Evolutionary conservation across 805 yeast genomes (phyloP).

Genomic region (Pichia thaimueangensis): DNA sequence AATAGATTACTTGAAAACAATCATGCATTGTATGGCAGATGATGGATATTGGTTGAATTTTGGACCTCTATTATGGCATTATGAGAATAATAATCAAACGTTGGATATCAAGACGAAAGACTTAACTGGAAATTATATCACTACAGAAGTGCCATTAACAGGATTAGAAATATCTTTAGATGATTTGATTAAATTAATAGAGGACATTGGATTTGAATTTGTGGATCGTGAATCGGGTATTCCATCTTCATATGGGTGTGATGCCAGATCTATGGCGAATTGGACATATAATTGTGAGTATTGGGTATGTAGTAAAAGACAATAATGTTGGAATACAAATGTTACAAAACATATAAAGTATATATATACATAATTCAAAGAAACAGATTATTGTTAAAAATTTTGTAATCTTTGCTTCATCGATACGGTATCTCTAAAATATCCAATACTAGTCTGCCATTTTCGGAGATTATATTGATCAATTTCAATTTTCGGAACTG

Average conservation of each 20-base stretch:
- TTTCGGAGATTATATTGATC: slow-evolving; percentile 10
- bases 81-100: slow-evolving; percentile 42
- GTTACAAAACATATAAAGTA: too few relatives aligned
- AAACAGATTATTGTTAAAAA: neutral
- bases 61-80: slow-evolving; percentile 72
- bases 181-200: slow-evolving; percentile 43
- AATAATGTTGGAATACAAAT: neutral
- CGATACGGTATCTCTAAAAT: slow-evolving; percentile 5
- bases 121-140: slow-evolving; percentile 18
- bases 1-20: slow-evolving; percentile 48
- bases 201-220: slow-evolving; percentile 46
- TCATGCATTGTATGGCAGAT: slow-evolving; percentile 38
- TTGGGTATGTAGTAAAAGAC: slow-evolving; percentile 47
- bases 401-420: slow-evolving; percentile 7
- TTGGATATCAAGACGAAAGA: slow-evolving; percentile 20
- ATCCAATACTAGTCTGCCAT: slow-evolving; percentile 22
- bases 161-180: slow-evolving; percentile 58
- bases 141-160: slow-evolving; percentile 32
- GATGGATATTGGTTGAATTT: slow-evolving; percentile 57
- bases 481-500: slow-evolving; percentile 9
- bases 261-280: slow-evolving; percentile 42
- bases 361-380: too few relatives aligned
- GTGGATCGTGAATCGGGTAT: slow-evolving; percentile 38
- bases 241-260: slow-evolving; percentile 48
- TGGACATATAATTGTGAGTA: slow-evolving; percentile 58